Conservation (phyloP, 2,329 filamentous ascomycete species). For the Penicillium sp. region DNA sequence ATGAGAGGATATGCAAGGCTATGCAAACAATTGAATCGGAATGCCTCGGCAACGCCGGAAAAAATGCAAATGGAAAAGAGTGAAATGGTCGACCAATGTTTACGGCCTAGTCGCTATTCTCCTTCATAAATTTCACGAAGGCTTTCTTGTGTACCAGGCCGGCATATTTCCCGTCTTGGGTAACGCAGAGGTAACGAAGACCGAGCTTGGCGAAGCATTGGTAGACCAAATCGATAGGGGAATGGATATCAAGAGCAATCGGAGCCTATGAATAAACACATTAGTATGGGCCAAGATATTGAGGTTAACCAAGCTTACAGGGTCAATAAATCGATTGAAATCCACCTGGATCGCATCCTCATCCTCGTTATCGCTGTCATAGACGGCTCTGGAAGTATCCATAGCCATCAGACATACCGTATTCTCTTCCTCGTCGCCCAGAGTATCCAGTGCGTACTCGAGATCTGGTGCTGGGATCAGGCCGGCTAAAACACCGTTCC, state of each 20-base stretch:
- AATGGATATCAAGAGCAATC: constrained; percentile 81
- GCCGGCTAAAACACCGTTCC: constrained; percentile 76
- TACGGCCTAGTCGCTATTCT: constrained; percentile 61
- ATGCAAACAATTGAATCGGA: constrained; percentile 13
- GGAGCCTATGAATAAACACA: constrained; percentile 59
- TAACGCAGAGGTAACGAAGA: constrained; percentile 85
- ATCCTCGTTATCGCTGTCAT: constrained; percentile 61
- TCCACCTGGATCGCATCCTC: constrained; percentile 67
- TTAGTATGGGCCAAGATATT: not conserved
- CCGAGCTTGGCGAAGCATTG: constrained; percentile 96
- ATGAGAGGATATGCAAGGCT: constrained; percentile 18
- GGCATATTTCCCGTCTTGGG: constrained; percentile 78
- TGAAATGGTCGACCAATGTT: not conserved
- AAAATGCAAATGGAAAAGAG: constrained; percentile 9
- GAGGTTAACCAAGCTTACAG: constrained; percentile 53
- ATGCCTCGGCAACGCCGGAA: constrained; percentile 1
- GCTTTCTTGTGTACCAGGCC: constrained; percentile 97
- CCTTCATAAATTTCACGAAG: constrained; percentile 91
- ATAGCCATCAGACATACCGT: constrained; percentile 77
- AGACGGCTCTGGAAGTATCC: constrained; percentile 53
- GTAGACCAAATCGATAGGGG: constrained; percentile 91
- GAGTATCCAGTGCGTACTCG: constrained; percentile 84
- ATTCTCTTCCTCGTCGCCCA: constrained; percentile 67
- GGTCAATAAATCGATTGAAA: constrained; percentile 89
- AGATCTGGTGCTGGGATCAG: constrained; percentile 92